Conservation (phyloP, 2,329 filamentous ascomycete genomes). For the Neoscytalidium dimidiatum region DNA sequence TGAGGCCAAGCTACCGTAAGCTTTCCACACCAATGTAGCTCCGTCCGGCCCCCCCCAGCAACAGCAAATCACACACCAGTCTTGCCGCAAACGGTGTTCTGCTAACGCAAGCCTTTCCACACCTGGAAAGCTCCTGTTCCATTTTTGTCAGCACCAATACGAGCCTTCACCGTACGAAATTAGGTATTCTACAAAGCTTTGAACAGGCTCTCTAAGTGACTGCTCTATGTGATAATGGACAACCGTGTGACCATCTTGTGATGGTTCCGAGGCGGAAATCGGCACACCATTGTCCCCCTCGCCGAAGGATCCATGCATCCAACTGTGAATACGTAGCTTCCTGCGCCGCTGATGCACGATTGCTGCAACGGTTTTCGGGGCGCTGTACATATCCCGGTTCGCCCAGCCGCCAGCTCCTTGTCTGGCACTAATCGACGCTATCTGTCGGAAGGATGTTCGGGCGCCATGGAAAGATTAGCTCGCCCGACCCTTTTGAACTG, state of each 20-base stretch:
- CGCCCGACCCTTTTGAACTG: background rate
- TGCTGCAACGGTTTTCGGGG: conserved; percentile 1
- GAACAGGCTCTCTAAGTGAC: background rate
- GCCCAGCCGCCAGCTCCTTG: background rate
- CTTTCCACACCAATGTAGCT: background rate
- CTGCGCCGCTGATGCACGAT: background rate
- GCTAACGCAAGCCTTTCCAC: background rate
- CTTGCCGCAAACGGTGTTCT: background rate
- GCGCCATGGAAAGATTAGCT: background rate
- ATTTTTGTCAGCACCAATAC: background rate
- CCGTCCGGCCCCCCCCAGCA: background rate
- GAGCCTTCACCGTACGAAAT: background rate
- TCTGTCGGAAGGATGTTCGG: background rate
- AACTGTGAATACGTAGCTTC: background rate
- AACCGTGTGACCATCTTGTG: background rate
- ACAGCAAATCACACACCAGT: background rate
- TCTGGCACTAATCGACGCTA: background rate
- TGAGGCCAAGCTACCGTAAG: background rate
- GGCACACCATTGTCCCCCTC: too few species aligned
- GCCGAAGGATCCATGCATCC: background rate
- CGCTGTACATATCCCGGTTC: background rate
- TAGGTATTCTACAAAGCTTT: too few species aligned
- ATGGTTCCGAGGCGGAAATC: too few species aligned
- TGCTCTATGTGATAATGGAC: background rate
- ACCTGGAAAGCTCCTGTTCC: background rate